These are phyloP conservation scores for Trapa incisa DNA, from an alignment of 345 rosid genomes.

Conservation along the genomic window DNA sequence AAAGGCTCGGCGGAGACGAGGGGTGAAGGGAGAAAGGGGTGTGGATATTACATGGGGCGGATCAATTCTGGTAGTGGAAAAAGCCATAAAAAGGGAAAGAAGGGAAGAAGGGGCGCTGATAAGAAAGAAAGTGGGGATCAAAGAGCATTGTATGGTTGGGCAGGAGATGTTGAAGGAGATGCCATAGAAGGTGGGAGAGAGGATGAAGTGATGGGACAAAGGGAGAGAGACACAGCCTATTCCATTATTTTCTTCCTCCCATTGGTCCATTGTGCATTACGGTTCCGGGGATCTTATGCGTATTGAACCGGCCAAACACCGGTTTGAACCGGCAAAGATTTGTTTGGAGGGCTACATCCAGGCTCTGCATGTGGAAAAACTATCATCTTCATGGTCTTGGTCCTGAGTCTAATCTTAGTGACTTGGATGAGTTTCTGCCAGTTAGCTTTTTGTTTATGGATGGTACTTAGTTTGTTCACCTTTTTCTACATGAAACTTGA, in stretches of 20 bases:
- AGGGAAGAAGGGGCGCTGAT: background rate
- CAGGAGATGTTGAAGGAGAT: background rate
- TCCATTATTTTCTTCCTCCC: background rate
- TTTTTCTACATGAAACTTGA: too few species aligned
- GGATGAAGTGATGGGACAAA: background rate
- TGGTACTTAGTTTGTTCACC: too few species aligned
- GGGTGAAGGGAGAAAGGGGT: constrained; percentile 21
- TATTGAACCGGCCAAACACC: too few species aligned
- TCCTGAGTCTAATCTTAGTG: too few species aligned
- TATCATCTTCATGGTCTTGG: too few species aligned
- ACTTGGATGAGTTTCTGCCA: too few species aligned
- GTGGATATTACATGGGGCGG: constrained; percentile 10
- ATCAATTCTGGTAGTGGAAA: background rate
- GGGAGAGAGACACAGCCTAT: too few species aligned
- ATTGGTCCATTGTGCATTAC: background rate
- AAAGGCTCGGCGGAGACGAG: constrained; percentile 32
- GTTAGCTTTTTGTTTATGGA: too few species aligned
- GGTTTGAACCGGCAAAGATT: too few species aligned
- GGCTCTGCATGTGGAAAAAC: too few species aligned
- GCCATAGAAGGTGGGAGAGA: background rate
- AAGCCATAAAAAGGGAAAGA: background rate
- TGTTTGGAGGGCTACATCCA: too few species aligned
- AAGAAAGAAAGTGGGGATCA: background rate
- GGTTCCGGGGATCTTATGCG: too few species aligned
- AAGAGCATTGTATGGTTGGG: background rate